phyloP scores from a whole-genome alignment of 768 basidiomycete species.

The Piloderma croceum region DNA sequence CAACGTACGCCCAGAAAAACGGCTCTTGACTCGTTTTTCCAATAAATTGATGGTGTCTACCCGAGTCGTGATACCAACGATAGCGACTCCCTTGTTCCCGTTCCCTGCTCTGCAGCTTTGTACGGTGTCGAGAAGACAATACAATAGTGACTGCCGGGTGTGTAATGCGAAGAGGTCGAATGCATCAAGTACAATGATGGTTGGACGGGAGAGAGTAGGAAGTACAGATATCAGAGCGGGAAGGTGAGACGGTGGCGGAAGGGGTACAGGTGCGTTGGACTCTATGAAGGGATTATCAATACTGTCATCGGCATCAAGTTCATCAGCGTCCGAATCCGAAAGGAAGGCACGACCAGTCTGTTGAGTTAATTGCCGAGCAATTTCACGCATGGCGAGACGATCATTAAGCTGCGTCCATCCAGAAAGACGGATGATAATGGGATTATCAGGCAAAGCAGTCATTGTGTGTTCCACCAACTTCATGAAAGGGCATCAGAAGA shows the following conservation, averaged over 20 bases:
- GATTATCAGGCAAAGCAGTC: slow-evolving; percentile 36
- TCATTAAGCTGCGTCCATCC: slow-evolving; percentile 85
- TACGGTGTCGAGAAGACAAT: slow-evolving; percentile 91
- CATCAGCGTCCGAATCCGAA: slow-evolving; percentile 33
- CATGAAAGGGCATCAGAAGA: slow-evolving; percentile 5
- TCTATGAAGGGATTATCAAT: slow-evolving; percentile 49
- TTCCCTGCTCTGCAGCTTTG: slow-evolving; percentile 71
- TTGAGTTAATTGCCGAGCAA: slow-evolving; percentile 75
- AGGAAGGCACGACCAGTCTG: slow-evolving; percentile 66
- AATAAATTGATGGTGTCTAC: slow-evolving; percentile 84
- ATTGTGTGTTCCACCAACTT: slow-evolving; percentile 63
- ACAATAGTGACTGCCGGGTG: slow-evolving; percentile 86
- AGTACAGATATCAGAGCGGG: slow-evolving; percentile 71
- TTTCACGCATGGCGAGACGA: slow-evolving; percentile 85
- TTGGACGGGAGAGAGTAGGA: slow-evolving; percentile 73
- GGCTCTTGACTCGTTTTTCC: slow-evolving; percentile 95
- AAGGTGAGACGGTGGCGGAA: slow-evolving; percentile 66
- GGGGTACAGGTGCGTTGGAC: slow-evolving; percentile 15
- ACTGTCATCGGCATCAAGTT: slow-evolving; percentile 25
- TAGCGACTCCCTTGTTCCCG: slow-evolving; percentile 64
- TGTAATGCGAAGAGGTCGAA: slow-evolving; percentile 90
- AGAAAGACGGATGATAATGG: slow-evolving; percentile 76
- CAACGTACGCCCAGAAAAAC: slow-evolving; percentile 90
- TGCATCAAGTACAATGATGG: slow-evolving; percentile 80
- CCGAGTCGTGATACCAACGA: slow-evolving; percentile 82